Percentiles rank a stretch among this genome's conserved stretches.
Conservation (phyloP, 257 asterid species). For the Parsonsia alboflavescens region DNA sequence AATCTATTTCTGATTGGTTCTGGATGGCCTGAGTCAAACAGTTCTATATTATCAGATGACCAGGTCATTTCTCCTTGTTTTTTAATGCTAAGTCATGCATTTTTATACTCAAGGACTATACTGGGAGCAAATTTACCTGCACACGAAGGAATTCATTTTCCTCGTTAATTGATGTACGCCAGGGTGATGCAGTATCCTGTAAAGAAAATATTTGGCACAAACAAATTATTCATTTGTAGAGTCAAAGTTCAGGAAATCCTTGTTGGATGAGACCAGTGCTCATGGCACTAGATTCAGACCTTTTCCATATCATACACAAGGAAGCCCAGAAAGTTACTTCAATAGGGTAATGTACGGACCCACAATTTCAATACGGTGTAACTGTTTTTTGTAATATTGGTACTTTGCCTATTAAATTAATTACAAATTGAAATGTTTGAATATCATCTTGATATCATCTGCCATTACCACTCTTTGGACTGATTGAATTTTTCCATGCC, state of each 20-base stretch:
- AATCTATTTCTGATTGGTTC: slow-evolving; percentile 82
- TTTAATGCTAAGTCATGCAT: neutral
- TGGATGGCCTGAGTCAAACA: slow-evolving; percentile 65
- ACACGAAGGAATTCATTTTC: slow-evolving; percentile 91
- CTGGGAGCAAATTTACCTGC: slow-evolving; percentile 47
- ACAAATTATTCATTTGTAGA: neutral
- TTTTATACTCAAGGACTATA: neutral
- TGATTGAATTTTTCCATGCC: neutral
- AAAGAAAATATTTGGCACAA: neutral
- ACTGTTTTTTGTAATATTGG: neutral
- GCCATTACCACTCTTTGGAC: neutral
- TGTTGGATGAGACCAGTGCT: neutral
- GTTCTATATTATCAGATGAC: neutral
- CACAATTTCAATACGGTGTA: neutral
- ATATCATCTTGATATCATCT: neutral
- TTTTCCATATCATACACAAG: neutral
- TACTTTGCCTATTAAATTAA: neutral
- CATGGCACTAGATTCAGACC: neutral
- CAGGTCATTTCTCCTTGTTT: neutral
- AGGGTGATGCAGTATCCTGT: slow-evolving; percentile 64
- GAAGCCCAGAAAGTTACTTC: neutral
- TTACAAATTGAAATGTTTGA: neutral
- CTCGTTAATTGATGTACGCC: slow-evolving; percentile 76
- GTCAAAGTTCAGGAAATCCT: neutral
- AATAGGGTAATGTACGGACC: neutral